A percentile compares a stretch with the other conserved stretches of the same genome.
These are phyloP conservation scores for Penium margaritaceum DNA, from an alignment of 139 green algal species.

Conservation along the genomic window DNA sequence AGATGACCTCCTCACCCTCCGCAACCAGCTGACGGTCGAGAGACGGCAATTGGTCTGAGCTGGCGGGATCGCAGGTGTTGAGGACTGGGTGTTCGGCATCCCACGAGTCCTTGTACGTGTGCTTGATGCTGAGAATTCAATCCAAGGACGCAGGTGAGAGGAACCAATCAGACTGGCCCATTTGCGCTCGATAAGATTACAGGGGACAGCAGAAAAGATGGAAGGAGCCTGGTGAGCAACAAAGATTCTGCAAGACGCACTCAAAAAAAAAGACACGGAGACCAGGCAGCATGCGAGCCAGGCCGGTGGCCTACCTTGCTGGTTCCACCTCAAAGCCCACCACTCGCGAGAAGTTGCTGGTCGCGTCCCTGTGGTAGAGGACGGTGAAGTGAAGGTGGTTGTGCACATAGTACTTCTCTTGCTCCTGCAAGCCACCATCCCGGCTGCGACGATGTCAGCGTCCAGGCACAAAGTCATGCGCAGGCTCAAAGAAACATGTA, in stretches of 20 bases:
- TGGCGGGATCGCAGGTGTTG: slow-evolving; percentile 77
- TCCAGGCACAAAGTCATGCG: too few species aligned
- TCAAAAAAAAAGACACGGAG: too few species aligned
- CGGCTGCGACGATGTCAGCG: too few species aligned
- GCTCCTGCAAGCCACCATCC: too few species aligned
- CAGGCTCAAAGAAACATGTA: too few species aligned
- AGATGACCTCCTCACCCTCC: slow-evolving; percentile 82
- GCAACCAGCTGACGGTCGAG: slow-evolving; percentile 72
- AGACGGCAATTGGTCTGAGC: too few species aligned
- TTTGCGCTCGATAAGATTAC: too few species aligned
- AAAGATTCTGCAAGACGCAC: too few species aligned
- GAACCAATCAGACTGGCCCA: too few species aligned
- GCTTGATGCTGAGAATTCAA: slow-evolving; percentile 80
- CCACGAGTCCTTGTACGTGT: slow-evolving; percentile 74
- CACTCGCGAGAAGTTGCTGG: slow-evolving; percentile 75
- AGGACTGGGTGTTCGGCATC: slow-evolving; percentile 63
- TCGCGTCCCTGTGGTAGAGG: slow-evolving; percentile 82
- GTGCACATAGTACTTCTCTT: slow-evolving; percentile 77
- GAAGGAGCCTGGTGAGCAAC: too few species aligned
- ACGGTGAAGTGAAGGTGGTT: slow-evolving; percentile 97
- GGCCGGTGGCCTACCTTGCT: slow-evolving; percentile 46
- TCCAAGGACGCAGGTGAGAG: too few species aligned
- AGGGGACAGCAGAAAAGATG: neutral
- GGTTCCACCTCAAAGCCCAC: slow-evolving; percentile 97
- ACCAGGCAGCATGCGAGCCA: too few species aligned